Conservation (phyloP, 306 rosid genomes). For the Cicer bijugum region DNA sequence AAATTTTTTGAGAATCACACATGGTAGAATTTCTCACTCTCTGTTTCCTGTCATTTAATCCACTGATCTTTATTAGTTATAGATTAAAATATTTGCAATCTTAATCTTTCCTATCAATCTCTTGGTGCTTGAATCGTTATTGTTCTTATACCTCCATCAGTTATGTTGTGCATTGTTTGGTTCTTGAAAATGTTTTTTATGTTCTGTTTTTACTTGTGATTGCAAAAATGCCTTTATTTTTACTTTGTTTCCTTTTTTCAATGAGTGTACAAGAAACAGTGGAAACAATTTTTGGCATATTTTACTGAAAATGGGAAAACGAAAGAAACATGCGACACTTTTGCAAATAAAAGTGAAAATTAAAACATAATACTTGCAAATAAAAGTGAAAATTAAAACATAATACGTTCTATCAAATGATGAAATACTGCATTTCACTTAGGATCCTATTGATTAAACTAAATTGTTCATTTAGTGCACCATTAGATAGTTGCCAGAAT, state of each 20-base stretch:
- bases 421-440: conserved; percentile 1
- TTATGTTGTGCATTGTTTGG: background rate
- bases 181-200: background rate
- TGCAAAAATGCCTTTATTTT: too few relatives aligned
- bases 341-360: conserved; percentile 4
- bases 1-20: background rate
- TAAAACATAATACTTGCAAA: background rate
- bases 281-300: background rate
- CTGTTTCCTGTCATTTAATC: too few relatives aligned
- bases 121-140: background rate
- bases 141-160: too few relatives aligned
- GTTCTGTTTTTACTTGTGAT: too few relatives aligned
- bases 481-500: conserved; percentile 7
- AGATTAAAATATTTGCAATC: conserved; percentile 6
- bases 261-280: background rate
- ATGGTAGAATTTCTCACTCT: too few relatives aligned
- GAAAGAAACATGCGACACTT: background rate
- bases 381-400: background rate
- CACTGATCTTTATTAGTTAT: background rate
- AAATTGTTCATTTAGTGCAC: background rate
- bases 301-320: background rate
- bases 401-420: background rate
- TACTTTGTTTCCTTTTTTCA: background rate
- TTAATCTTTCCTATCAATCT: background rate
- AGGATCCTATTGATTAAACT: conserved; percentile 14